Evolutionary conservation across 2,329 filamentous ascomycete genomes (phyloP), one percentile per base, ranked within the genome.

Genomic region (Dryadomyces sulphureus): DNA sequence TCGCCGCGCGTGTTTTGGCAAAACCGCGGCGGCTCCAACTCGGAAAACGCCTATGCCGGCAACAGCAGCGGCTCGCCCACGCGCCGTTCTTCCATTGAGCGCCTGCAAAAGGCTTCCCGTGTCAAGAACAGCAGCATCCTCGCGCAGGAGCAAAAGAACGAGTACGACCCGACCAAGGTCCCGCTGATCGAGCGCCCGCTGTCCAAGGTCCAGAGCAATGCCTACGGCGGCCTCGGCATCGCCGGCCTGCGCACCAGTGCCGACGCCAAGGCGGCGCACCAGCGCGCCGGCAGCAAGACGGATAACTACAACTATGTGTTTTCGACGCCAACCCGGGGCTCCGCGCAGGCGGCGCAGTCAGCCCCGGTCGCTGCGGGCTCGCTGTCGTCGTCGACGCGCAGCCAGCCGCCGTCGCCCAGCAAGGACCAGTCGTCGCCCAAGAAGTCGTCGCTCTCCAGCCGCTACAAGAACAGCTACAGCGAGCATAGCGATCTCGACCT

Each of bases 91-190:
- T 96, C 90, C 17, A 89, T 98, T 54, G 92, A 98, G 72, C 89
- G 89, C 58, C 73, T 98, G 49, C 93, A 95, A 67, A 86, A 82
- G 61, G 89, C 88, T 27, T 94, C 90, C 46, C 84, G 92, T 50
- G 92, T 98, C 57, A 94, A 90, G 73, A 96, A 94, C 68, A 95
- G 90, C 73, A 94, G 82, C 66, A 95, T 96, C 72, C 86, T 94
- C 60, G 88, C 87, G 38, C 82, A 89, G 46, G 89, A 95, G 65
- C 83, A 88, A 59, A 89, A 89, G 65, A 79, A 88, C 61, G 84
- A 93, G 67, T 95, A 95, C 69, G 87, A 95, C 62, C 87, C 89
- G 24, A 75, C 81, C 47, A 77, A 78, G 53, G 65, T 88, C 46
- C 82, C 84, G 40, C 72, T 84, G 49, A 75, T 94, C 50, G 86